Evolutionary conservation across 305 asterid species (phyloP).

Genomic region (Solanum hybrid): DNA sequence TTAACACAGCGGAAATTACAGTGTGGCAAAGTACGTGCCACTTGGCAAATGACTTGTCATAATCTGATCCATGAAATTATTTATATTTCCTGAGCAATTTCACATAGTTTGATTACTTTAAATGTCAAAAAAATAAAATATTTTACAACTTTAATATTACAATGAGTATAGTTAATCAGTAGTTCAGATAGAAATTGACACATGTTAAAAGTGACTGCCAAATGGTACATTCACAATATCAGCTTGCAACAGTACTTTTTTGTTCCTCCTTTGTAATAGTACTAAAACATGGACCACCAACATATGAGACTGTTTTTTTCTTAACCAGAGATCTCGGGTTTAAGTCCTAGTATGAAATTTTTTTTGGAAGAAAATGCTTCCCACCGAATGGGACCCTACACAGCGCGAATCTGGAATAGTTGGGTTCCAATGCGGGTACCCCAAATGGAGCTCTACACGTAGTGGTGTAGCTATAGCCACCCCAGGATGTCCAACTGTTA

Average conservation of each 20-base stretch:
- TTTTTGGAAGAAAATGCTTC: neutral
- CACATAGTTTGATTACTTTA: neutral
- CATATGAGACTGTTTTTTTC: neutral
- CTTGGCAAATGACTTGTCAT: neutral
- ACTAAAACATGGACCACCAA: neutral
- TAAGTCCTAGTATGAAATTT: neutral
- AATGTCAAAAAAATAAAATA: neutral
- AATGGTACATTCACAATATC: neutral
- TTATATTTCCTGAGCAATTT: neutral
- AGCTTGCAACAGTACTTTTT: neutral
- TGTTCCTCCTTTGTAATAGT: neutral
- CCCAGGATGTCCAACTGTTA: too few species aligned
- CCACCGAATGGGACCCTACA: neutral
- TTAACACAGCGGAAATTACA: neutral
- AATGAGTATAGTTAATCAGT: neutral
- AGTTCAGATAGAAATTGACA: neutral
- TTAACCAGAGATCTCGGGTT: neutral
- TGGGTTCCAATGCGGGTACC: neutral
- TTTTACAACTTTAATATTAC: neutral
- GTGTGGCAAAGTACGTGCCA: neutral
- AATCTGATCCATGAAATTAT: neutral
- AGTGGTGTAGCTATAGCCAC: too few species aligned
- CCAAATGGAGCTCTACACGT: neutral
- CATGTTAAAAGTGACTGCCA: neutral
- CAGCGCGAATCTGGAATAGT: neutral